Evolutionary conservation across 179 eudicot genomes (phyloP).

Genomic region (Sideroxylon spinosum): DNA sequence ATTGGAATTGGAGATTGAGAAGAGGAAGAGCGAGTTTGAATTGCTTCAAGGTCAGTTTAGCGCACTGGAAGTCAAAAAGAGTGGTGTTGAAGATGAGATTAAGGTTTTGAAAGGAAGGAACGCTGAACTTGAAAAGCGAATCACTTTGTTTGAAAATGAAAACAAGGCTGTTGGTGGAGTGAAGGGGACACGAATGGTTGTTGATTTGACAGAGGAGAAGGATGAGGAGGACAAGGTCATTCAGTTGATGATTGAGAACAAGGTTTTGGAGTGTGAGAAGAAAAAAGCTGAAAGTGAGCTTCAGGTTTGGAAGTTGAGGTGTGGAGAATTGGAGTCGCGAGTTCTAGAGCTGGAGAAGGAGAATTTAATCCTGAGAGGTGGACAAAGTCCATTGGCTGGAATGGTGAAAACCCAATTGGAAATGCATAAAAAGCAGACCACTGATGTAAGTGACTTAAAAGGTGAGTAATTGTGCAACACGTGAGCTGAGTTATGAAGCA

Average conservation of each 20-base stretch:
- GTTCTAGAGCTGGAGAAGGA: conserved; percentile 36
- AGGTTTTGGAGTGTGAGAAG: conserved; percentile 59
- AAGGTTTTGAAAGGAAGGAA: conserved; percentile 36
- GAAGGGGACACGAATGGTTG: background rate
- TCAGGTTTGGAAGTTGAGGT: conserved; percentile 46
- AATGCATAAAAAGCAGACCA: background rate
- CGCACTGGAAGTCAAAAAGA: conserved; percentile 29
- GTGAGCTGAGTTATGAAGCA: background rate
- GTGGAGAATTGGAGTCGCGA: conserved; percentile 39
- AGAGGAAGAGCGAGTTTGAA: conserved; percentile 22
- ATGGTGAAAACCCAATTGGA: background rate
- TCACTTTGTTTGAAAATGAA: conserved; percentile 7
- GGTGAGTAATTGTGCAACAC: conserved; percentile 2
- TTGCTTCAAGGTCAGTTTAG: conserved; percentile 29
- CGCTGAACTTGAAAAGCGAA: conserved; percentile 24
- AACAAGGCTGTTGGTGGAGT: background rate
- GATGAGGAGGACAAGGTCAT: conserved; percentile 34
- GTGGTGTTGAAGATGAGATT: conserved; percentile 31
- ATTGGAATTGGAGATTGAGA: conserved; percentile 23
- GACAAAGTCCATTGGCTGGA: conserved; percentile 3
- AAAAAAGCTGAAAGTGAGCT: conserved; percentile 34
- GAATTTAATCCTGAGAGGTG: conserved; percentile 20
- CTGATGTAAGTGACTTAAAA: conserved; percentile 10
- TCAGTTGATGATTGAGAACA: conserved; percentile 51
- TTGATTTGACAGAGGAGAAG: conserved; percentile 12